Evolutionary conservation across 345 rosid genomes (phyloP).

Genomic region (Cardamine resedifolia): DNA sequence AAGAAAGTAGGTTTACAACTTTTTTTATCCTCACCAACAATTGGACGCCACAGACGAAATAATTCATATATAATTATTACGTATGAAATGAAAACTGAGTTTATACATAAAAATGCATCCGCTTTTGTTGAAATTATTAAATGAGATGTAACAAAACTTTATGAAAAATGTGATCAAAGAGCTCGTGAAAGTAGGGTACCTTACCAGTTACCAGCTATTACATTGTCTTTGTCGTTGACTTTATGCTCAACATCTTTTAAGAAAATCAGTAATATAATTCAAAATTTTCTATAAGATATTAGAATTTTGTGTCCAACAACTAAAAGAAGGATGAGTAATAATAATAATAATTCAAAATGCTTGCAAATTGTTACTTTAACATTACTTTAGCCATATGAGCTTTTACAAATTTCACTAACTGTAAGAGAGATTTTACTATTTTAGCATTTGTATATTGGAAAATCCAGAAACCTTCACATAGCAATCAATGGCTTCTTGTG

Average conservation of each 20-base stretch:
- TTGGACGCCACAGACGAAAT: conserved; percentile 4
- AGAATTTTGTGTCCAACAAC: not conserved
- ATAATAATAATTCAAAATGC: not conserved
- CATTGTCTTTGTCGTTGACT: conserved; percentile 28
- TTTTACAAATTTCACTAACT: conserved; percentile 2
- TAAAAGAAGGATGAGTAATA: conserved; percentile 7
- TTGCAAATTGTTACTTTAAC: not conserved
- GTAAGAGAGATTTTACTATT: not conserved
- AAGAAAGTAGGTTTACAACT: conserved; percentile 37
- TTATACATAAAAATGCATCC: conserved; percentile 14
- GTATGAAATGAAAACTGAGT: conserved; percentile 25
- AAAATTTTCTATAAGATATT: not conserved
- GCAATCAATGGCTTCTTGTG: conserved; percentile 34
- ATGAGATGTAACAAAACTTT: conserved; percentile 33
- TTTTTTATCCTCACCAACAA: conserved; percentile 17
- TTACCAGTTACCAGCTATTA: conserved; percentile 32
- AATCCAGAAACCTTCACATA: not conserved
- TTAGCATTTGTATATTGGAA: conserved; percentile 7
- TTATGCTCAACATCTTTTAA: not conserved
- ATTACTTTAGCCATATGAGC: not conserved
- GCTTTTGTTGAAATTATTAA: conserved; percentile 38
- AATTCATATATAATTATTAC: conserved; percentile 11
- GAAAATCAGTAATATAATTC: conserved; percentile 9
- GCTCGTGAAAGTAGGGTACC: conserved; percentile 26
- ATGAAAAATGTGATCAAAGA: conserved; percentile 3